Percentiles rank a stretch among this genome's conserved stretches.
Evolutionary conservation across 768 basidiomycete genomes (phyloP).

Genomic region (Amanita subjunquillea): DNA sequence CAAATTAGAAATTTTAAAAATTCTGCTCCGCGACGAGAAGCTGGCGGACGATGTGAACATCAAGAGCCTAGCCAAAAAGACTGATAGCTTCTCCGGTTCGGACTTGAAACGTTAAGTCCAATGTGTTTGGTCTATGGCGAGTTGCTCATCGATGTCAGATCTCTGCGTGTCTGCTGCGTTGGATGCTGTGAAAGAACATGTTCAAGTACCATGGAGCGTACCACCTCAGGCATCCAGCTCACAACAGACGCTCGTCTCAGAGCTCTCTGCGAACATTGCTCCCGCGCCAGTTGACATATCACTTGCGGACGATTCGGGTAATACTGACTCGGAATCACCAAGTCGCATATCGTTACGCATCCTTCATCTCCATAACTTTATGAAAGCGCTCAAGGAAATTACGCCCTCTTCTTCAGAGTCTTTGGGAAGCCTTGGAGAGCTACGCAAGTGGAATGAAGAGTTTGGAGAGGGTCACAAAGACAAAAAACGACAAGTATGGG

Average conservation of each 20-base stretch:
- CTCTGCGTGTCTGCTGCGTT: conserved; percentile 88
- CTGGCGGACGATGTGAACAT: conserved; percentile 58
- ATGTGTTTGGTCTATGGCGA: not conserved
- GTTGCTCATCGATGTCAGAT: conserved; percentile 36
- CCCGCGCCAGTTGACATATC: not conserved
- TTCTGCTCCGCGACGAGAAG: conserved; percentile 74
- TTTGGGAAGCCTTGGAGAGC: conserved; percentile 60
- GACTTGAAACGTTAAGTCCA: conserved; percentile 78
- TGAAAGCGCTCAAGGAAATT: conserved; percentile 80
- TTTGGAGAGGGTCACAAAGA: conserved; percentile 80
- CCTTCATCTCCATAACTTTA: conserved; percentile 58
- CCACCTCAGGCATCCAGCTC: not conserved
- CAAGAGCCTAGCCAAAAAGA: conserved; percentile 51
- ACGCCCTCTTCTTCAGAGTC: conserved; percentile 83
- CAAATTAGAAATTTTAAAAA: conserved; percentile 70
- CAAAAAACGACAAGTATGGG: conserved; percentile 68
- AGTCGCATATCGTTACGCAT: conserved; percentile 18
- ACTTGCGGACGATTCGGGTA: conserved; percentile 9
- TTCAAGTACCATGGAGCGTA: conserved; percentile 66
- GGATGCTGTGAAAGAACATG: conserved; percentile 80
- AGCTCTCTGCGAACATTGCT: not conserved
- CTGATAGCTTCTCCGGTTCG: conserved; percentile 86
- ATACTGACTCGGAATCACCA: not conserved
- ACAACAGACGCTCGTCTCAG: not conserved
- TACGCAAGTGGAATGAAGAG: conserved; percentile 88